Evolutionary conservation across 2,329 filamentous ascomycete genomes (phyloP), one percentile per base, ranked within the genome.

Genomic region (Cladosporium sp.): DNA sequence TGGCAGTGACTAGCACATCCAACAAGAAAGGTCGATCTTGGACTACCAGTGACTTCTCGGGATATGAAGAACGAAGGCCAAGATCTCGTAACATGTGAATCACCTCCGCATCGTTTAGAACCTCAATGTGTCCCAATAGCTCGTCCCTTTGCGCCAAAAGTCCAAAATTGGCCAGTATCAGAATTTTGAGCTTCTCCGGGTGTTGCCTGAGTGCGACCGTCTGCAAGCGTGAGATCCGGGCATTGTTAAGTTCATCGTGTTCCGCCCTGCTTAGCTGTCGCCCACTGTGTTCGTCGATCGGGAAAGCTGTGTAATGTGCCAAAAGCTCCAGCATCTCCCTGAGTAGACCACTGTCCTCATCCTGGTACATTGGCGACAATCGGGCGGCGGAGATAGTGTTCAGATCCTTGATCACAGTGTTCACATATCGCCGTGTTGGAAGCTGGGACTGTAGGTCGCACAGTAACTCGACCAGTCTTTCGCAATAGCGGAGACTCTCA

Each of bases 401-500:
- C 45, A 97, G 77, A 70, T 99, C 93, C 66, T 89, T 86, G 13
- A 97, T 74, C 40, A 99, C 77, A 1, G 90, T 86, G 72, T 97
- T 97, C 70, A 96, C 90, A 71, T 97, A 97, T 72, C 94, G 85
- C 65, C 94, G 82, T 3, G 95, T 99, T 0, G 94, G 94, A 48
- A 97, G 78, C 71, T 99, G 94, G 67, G 93, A 97, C 71, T 95
- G 86, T 19, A 99, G 77, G 70, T 99, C 94, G 8, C 89, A 87
- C 48, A 99, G 78, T 52, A 99, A 87, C 73, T 99, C 94, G 52
- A 94, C 75, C 62, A 97, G 93, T n/a, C 92, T 84, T 73, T 97
- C 93, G 70, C 91, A 96, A 73, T 97, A 99, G 2, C 84, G 75
- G 19, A 91, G 71, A 64, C 89, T 85, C 32, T 91, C 75, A 42